phyloP scores from a whole-genome alignment of 805 yeast genomes.

The fission yeast (Schizosaccharomyces pombe) region DNA sequence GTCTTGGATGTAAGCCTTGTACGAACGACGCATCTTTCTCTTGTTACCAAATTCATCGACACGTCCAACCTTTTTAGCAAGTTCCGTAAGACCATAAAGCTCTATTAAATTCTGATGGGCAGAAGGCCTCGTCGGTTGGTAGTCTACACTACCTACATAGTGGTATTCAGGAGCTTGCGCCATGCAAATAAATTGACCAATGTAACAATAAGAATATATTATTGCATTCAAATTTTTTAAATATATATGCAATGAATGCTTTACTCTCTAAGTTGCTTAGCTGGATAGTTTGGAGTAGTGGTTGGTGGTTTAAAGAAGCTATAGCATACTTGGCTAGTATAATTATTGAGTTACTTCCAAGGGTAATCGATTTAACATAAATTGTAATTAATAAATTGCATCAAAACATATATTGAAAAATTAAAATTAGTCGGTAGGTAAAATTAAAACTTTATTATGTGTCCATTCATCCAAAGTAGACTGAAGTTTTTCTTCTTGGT shows the following conservation, averaged over 20 bases:
- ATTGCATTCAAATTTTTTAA: not conserved
- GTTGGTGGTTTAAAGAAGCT: too few species aligned
- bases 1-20: slow-evolving; percentile 2
- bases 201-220: not conserved
- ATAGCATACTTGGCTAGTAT: too few species aligned
- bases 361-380: too few species aligned
- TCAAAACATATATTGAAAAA: not conserved
- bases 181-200: not conserved
- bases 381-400: not conserved
- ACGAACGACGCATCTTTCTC: slow-evolving; percentile 4
- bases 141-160: not conserved
- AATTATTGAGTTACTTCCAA: too few species aligned
- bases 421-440: not conserved
- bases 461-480: not conserved
- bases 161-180: not conserved
- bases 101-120: slow-evolving; percentile 1
- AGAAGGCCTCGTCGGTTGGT: not conserved
- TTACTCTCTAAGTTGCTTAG: too few species aligned
- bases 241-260: too few species aligned
- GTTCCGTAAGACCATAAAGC: not conserved
- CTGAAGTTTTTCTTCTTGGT: not conserved
- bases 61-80: not conserved
- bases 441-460: not conserved
- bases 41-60: slow-evolving; percentile 3
- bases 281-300: too few species aligned